A percentile compares a stretch with the other conserved stretches of the same genome.
Evolutionary conservation across 495 filamentous ascomycete species (phyloP).

Genomic region (Pyrenula aspistea): DNA sequence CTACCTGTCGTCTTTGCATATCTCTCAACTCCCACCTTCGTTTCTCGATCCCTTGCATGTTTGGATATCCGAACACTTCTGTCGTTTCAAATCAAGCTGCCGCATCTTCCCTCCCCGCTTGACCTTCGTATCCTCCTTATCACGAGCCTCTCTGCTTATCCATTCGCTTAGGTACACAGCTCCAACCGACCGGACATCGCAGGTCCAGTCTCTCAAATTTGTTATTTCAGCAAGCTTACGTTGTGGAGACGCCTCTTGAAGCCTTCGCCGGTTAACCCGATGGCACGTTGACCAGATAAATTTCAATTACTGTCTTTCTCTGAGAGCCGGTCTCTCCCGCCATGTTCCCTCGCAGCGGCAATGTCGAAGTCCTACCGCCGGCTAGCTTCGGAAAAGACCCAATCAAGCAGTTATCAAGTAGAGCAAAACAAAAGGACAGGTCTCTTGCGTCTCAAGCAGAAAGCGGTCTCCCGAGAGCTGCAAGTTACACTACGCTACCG

Average conservation of each 20-base stretch:
- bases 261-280: too few species aligned
- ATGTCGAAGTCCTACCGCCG: not conserved
- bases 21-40: not conserved
- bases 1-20: not conserved
- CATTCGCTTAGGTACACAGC: not conserved
- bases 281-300: not conserved
- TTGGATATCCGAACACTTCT: not conserved
- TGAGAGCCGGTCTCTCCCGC: not conserved
- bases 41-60: not conserved
- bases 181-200: too few species aligned
- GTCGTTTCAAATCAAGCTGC: not conserved
- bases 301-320: not conserved
- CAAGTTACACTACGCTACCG: constrained; percentile 10
- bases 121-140: not conserved
- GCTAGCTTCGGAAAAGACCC: not conserved
- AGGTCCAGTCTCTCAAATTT: not conserved
- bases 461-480: constrained; percentile 3
- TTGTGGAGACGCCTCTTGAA: too few species aligned
- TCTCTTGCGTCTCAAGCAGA: not conserved
- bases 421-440: not conserved
- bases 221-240: too few species aligned
- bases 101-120: not conserved
- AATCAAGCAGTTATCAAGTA: not conserved
- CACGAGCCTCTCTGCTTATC: not conserved
- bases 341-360: not conserved